These are phyloP conservation scores for Peronospora destructor DNA, from an alignment of 352 stramenopile genomes.

Conservation along the genomic window DNA sequence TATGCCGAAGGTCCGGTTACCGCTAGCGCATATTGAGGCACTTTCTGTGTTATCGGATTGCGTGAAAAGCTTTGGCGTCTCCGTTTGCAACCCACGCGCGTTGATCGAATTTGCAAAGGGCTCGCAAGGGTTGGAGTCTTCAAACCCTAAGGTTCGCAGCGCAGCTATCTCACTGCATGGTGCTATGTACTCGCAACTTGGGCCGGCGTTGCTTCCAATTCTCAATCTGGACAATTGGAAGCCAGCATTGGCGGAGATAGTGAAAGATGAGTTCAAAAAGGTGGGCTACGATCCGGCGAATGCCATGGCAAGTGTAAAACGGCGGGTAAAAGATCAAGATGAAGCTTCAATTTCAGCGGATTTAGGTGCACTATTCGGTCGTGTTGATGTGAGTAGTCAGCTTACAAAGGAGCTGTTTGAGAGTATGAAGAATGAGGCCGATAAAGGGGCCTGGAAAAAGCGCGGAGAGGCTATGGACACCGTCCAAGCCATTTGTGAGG, in stretches of 20 bases:
- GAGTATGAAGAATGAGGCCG: conserved; percentile 80
- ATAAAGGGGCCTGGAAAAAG: conserved; percentile 84
- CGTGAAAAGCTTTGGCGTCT: conserved; percentile 71
- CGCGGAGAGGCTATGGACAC: conserved; percentile 72
- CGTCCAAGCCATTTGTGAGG: conserved; percentile 72
- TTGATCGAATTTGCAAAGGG: conserved; percentile 79
- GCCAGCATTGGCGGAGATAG: conserved; percentile 60
- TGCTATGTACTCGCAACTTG: conserved; percentile 81
- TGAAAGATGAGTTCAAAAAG: conserved; percentile 80
- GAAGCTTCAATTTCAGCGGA: conserved; percentile 38
- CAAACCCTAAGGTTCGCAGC: conserved; percentile 72
- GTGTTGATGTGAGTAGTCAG: conserved; percentile 68
- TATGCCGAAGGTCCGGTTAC: conserved; percentile 75
- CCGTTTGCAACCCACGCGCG: conserved; percentile 55
- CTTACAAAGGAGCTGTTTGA: conserved; percentile 84
- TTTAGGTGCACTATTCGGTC: conserved; percentile 56
- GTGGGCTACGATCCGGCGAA: conserved; percentile 63
- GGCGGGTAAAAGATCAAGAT: conserved; percentile 64
- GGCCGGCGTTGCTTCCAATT: conserved; percentile 69
- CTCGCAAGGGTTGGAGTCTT: conserved; percentile 58
- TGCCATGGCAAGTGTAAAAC: conserved; percentile 48
- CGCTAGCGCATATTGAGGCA: conserved; percentile 65
- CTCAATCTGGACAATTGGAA: conserved; percentile 82
- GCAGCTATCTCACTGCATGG: conserved; percentile 59
- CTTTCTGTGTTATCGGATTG: conserved; percentile 59